Percentiles rank a stretch among this genome's conserved stretches.
Conservation (phyloP, 2,329 filamentous ascomycete genomes). For the Ceratocystis lukuohia region DNA sequence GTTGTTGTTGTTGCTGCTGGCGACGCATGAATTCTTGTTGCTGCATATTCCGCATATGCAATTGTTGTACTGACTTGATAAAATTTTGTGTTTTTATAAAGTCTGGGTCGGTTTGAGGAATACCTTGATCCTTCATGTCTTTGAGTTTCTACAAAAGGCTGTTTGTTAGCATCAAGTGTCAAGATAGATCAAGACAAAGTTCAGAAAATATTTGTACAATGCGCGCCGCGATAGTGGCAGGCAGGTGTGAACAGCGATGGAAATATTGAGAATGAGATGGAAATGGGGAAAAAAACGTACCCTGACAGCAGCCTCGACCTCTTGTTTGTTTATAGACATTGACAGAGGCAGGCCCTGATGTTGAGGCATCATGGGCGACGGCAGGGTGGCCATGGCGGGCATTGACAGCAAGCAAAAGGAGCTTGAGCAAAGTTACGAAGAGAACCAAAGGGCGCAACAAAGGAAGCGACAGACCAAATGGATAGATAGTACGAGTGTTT, state of each 20-base stretch:
- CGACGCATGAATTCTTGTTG: constrained; percentile 32
- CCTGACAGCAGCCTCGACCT: constrained; percentile 17
- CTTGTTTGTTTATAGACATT: constrained; percentile 13
- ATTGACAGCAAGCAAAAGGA: neutral
- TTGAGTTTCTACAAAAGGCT: constrained; percentile 56
- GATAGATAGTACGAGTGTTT: neutral
- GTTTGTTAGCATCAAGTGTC: constrained; percentile 5
- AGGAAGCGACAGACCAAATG: neutral
- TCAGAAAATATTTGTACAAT: too few species aligned
- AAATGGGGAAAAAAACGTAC: neutral
- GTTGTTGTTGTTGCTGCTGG: constrained; percentile 31
- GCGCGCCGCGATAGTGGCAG: too few species aligned
- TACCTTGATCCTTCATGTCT: constrained; percentile 75
- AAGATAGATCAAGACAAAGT: neutral
- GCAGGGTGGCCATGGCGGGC: constrained; percentile 18
- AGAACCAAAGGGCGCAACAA: neutral
- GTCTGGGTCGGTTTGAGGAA: constrained; percentile 72
- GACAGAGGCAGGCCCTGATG: constrained; percentile 11
- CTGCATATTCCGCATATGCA: constrained; percentile 40
- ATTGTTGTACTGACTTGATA: constrained; percentile 56
- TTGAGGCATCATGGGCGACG: constrained; percentile 19
- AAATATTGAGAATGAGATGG: neutral
- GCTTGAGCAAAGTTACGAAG: neutral
- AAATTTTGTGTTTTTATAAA: constrained; percentile 70
- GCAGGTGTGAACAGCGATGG: too few species aligned